Conservation (phyloP, 257 asterid genomes). For the Fraxinus pennsylvanica region DNA sequence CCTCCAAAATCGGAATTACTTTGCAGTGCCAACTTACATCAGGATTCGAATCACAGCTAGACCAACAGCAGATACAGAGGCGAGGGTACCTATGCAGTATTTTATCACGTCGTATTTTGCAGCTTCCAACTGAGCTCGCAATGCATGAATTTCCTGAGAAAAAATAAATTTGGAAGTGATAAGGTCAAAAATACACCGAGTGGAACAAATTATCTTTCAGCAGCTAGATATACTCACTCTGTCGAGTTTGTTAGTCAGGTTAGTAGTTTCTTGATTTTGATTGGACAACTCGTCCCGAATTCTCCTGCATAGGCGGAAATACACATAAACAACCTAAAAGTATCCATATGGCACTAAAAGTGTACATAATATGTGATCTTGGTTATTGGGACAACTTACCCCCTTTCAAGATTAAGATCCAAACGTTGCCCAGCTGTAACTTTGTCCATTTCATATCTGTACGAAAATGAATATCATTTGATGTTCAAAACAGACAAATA, state of each 20-base stretch:
- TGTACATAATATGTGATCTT: not conserved
- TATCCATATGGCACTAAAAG: not conserved
- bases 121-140: constrained; percentile 87
- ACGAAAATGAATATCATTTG: constrained; percentile 22
- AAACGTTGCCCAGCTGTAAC: constrained; percentile 93
- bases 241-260: constrained; percentile 90
- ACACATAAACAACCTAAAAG: not conserved
- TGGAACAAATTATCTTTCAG: not conserved
- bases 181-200: not conserved
- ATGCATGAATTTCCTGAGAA: constrained; percentile 80
- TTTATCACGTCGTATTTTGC: constrained; percentile 92
- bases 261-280: constrained; percentile 84
- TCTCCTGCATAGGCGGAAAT: constrained; percentile 59
- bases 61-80: constrained; percentile 81
- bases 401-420: constrained; percentile 93
- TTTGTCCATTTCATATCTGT: constrained; percentile 92
- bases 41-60: constrained; percentile 75
- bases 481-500: constrained; percentile 16
- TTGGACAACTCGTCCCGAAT: constrained; percentile 80
- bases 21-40: constrained; percentile 40
- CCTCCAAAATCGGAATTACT: constrained; percentile 14
- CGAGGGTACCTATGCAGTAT: constrained; percentile 90
- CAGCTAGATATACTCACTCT: constrained; percentile 51
- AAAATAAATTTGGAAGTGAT: not conserved
- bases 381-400: constrained; percentile 42